phyloP scores from a whole-genome alignment of 1,284 basidiomycete genomes.

The Tranzscheliella williamsii region DNA sequence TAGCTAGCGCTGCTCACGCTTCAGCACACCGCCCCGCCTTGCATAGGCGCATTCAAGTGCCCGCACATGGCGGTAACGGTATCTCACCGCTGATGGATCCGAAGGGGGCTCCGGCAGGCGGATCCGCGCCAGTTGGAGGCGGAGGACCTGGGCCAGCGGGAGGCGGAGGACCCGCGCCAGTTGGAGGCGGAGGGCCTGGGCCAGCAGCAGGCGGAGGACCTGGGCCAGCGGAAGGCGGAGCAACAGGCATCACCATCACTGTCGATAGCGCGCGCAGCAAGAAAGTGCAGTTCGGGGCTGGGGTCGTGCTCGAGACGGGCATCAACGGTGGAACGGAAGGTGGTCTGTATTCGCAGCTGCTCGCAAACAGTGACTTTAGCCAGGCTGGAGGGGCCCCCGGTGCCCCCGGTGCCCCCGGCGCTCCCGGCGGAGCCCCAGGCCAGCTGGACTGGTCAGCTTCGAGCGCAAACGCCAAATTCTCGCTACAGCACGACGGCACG shows the following conservation, averaged over 20 bases:
- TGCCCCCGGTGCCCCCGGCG: background rate
- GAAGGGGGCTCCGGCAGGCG: too few species aligned
- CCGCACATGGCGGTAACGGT: too few species aligned
- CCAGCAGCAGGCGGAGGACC: too few species aligned
- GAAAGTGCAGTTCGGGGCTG: background rate
- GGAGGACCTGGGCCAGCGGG: too few species aligned
- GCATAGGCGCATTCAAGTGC: too few species aligned
- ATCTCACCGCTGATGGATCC: too few species aligned
- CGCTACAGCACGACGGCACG: background rate
- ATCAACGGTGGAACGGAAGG: background rate
- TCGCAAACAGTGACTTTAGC: background rate
- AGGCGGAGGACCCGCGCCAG: too few species aligned
- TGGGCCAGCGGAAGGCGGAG: too few species aligned
- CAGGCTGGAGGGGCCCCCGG: background rate
- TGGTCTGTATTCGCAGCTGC: background rate
- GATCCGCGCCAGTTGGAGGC: too few species aligned
- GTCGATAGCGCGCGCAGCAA: background rate
- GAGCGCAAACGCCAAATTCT: background rate
- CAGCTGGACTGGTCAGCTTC: background rate
- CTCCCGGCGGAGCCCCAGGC: background rate
- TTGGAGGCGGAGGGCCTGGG: too few species aligned
- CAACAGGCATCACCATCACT: background rate
- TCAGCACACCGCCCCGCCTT: too few species aligned
- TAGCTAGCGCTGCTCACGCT: too few species aligned
- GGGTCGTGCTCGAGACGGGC: slow-evolving; percentile 1